phyloP scores from a whole-genome alignment of 331 rosid genomes.

The Quercus lobata region DNA sequence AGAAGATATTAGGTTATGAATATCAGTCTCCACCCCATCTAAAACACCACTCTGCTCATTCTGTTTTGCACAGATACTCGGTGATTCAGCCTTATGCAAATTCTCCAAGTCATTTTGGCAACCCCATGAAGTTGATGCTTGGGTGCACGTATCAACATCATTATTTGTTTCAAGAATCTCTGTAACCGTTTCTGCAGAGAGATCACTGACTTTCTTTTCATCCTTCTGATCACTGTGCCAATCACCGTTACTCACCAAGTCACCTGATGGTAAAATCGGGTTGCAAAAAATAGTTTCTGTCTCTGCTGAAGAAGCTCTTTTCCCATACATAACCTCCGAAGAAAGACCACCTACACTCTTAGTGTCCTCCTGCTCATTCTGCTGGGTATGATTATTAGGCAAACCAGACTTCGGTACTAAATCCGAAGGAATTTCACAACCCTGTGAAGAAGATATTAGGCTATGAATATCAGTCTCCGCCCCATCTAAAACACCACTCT shows the following conservation, averaged over 20 bases:
- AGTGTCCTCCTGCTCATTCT: slow-evolving; percentile 37
- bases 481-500: slow-evolving; percentile 7
- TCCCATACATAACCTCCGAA: slow-evolving; percentile 25
- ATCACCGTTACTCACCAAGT: too few relatives aligned
- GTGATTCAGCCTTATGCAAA: too few relatives aligned
- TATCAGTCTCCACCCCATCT: slow-evolving; percentile 22
- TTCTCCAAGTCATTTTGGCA: too few relatives aligned
- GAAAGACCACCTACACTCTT: slow-evolving; percentile 27
- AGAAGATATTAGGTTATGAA: slow-evolving; percentile 26
- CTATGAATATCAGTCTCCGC: slow-evolving; percentile 22
- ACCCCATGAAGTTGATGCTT: too few relatives aligned
- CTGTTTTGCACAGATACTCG: too few relatives aligned
- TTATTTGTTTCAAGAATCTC: background rate
- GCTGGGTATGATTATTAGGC: slow-evolving; percentile 28
- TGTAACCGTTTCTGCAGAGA: slow-evolving; percentile 18
- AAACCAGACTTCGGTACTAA: slow-evolving; percentile 19
- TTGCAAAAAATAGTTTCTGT: slow-evolving; percentile 36
- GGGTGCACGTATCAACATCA: too few relatives aligned
- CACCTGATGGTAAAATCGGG: slow-evolving; percentile 7
- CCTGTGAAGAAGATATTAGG: slow-evolving; percentile 22
- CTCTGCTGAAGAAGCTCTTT: slow-evolving; percentile 31
- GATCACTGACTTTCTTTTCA: slow-evolving; percentile 20
- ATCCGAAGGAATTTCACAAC: slow-evolving; percentile 32
- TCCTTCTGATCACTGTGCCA: slow-evolving; percentile 22
- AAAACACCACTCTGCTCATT: slow-evolving; percentile 19